Conservation (phyloP, 257 asterid species). For the Verbena officinalis region DNA sequence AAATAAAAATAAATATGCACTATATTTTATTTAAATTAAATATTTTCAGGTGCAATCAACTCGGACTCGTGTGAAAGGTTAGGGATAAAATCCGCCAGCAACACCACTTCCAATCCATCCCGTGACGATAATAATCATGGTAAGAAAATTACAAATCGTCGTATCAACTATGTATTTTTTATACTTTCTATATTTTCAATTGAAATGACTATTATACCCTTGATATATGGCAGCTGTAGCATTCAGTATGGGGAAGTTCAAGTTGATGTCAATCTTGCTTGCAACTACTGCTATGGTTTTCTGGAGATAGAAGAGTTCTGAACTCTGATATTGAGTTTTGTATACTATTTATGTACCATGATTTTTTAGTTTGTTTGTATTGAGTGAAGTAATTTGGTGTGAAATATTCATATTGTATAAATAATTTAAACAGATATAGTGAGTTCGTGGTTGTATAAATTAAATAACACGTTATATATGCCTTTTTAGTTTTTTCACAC, state of each 20-base stretch:
- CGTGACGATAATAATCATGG: constrained; percentile 35
- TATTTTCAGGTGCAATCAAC: constrained; percentile 61
- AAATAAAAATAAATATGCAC: no score
- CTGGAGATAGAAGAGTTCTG: constrained; percentile 40
- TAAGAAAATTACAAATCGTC: constrained; percentile 2
- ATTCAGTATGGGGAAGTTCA: constrained; percentile 41
- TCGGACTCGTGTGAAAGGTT: constrained; percentile 59
- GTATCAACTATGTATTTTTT: no score
- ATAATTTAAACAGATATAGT: background rate
- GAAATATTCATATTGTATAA: constrained; percentile 2
- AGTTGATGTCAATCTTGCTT: constrained; percentile 49
- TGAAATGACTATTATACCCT: no score
- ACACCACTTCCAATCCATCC: constrained; percentile 52
- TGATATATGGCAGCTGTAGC: constrained; percentile 49
- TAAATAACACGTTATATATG: background rate
- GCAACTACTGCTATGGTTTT: constrained; percentile 32
- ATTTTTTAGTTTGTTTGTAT: background rate
- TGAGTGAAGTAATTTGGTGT: constrained; percentile 8
- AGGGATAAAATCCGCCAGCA: constrained; percentile 46
- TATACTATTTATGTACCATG: background rate
- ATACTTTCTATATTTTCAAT: no score
- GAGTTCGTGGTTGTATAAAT: background rate
- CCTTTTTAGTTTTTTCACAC: background rate
- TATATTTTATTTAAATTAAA: no score
- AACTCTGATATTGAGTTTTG: background rate